Conservation (phyloP, 2,329 filamentous ascomycete species). For the Dothideomycetidae sp. region DNA sequence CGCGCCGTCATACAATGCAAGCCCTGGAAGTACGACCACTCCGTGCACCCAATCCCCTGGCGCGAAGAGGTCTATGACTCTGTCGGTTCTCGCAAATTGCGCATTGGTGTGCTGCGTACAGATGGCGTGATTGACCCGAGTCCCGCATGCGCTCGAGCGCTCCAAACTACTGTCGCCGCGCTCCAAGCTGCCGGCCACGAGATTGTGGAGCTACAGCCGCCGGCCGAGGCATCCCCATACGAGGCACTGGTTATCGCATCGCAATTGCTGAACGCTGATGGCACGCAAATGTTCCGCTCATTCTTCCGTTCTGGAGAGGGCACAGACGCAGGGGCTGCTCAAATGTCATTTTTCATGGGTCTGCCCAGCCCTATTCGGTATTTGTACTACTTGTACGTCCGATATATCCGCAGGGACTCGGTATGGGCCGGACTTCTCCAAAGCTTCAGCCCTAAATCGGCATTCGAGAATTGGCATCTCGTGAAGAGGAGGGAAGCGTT, state of each 20-base stretch:
- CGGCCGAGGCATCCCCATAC: conserved; percentile 45
- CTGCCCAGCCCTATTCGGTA: conserved; percentile 64
- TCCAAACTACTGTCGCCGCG: conserved; percentile 56
- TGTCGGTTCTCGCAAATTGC: conserved; percentile 48
- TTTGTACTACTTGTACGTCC: conserved; percentile 80
- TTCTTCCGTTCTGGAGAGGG: conserved; percentile 65
- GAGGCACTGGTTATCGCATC: conserved; percentile 63
- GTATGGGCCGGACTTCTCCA: conserved; percentile 67
- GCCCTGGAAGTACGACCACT: conserved; percentile 80
- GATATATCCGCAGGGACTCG: conserved; percentile 60
- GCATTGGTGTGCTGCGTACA: conserved; percentile 58
- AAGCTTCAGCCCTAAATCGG: conserved; percentile 59
- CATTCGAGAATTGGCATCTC: conserved; percentile 69
- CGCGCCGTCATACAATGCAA: conserved; percentile 62
- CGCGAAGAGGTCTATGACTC: conserved; percentile 46
- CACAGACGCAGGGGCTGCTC: conserved; percentile 61
- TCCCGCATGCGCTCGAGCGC: conserved; percentile 65
- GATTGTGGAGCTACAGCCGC: conserved; percentile 54
- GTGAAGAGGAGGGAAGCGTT: conserved; percentile 65
- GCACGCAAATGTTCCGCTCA: conserved; percentile 63
- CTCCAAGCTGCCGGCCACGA: conserved; percentile 61
- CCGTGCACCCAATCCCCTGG: conserved; percentile 76
- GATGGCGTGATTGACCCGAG: conserved; percentile 66
- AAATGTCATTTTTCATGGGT: conserved; percentile 60
- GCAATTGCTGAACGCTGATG: conserved; percentile 71